Evolutionary conservation across 1,284 basidiomycete genomes (phyloP), one percentile per base, ranked within the genome.

Genomic region (Ceratobasidium sp.): DNA sequence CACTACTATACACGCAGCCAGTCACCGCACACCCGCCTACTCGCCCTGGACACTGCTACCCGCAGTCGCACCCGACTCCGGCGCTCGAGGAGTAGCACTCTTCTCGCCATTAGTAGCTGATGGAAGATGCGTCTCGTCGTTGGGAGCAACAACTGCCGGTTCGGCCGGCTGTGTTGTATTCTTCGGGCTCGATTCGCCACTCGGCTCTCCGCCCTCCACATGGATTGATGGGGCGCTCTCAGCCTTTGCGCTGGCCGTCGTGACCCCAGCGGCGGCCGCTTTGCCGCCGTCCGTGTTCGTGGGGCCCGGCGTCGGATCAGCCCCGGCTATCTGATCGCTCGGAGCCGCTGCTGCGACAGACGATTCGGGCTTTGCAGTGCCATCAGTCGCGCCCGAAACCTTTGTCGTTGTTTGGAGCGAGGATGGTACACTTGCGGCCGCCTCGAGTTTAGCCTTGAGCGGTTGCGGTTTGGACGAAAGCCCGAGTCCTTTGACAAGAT

Each of bases 401-500:
- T 61, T 61, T 61, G 58, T 43, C 2, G 58, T 41, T 61, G 58
- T 61, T 61, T 61, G 58, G 8, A 34, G 58, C 58, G 58, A 41
- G 22, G 34, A 6, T 16, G 31, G n/a, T 51, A 54, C 39, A 24
- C 61, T 58, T n/a, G 54, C 56, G 16, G 71, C 59, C 27, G 71
- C 51, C 49, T 64, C 61, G 29, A 51, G 37, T 24, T 51, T 51
- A 37, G 71, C 31, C 59, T 74, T 46, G 51, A 61, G 61, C 24
- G 34, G 53, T 34, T 56, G 27, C 16, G 51, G 61, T 19, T 61
- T 63, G 34, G 74, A 58, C 9, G 74, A 49, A 19, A 69, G 41
- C 19, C 61, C 74, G n/a, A 92, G 81, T 8, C 88, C 89, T 80
- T 87, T 89, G 22, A 90, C 88, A 75, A 92, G 81, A 75, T 91